These are phyloP conservation scores for Picochlorum sp. DNA, from an alignment of 139 green algal genomes.

Conservation along the genomic window DNA sequence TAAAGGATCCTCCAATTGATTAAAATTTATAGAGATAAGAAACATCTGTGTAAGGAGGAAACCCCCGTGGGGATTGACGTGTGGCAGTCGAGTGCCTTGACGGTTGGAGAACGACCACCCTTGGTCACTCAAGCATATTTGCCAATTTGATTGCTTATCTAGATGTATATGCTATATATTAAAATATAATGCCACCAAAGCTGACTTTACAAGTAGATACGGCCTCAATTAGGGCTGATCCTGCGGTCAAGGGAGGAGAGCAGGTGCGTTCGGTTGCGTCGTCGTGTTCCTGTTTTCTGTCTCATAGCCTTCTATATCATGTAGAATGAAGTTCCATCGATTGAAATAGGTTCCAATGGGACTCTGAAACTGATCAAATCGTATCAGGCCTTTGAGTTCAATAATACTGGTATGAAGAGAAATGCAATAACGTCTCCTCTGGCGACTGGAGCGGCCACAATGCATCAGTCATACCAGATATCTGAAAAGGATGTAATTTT, in stretches of 20 bases:
- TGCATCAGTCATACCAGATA: slow-evolving; percentile 48
- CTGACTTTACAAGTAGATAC: not conserved
- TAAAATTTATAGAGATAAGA: too few relatives aligned
- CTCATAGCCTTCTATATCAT: not conserved
- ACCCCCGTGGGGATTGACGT: too few relatives aligned
- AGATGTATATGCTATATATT: not conserved
- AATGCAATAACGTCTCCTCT: slow-evolving; percentile 20
- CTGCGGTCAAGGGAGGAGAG: not conserved
- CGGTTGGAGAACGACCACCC: too few relatives aligned
- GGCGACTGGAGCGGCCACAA: slow-evolving; percentile 11
- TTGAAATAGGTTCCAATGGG: slow-evolving; percentile 31
- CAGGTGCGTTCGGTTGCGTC: not conserved
- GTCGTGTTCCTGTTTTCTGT: not conserved
- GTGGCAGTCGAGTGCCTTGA: too few relatives aligned
- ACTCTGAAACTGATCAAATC: slow-evolving; percentile 42
- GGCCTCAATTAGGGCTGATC: not conserved
- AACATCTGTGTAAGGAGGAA: too few relatives aligned
- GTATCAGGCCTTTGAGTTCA: slow-evolving; percentile 41
- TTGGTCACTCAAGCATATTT: too few relatives aligned
- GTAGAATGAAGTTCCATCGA: slow-evolving; percentile 19
- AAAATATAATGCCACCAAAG: slow-evolving; percentile 2
- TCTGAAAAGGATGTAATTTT: slow-evolving; percentile 66
- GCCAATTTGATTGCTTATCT: too few relatives aligned
- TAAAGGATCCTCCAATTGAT: too few relatives aligned
- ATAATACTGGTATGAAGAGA: slow-evolving; percentile 30